Conservation (phyloP, 371 early-diverging fungal species). For the Apophysomyces elegans region DNA sequence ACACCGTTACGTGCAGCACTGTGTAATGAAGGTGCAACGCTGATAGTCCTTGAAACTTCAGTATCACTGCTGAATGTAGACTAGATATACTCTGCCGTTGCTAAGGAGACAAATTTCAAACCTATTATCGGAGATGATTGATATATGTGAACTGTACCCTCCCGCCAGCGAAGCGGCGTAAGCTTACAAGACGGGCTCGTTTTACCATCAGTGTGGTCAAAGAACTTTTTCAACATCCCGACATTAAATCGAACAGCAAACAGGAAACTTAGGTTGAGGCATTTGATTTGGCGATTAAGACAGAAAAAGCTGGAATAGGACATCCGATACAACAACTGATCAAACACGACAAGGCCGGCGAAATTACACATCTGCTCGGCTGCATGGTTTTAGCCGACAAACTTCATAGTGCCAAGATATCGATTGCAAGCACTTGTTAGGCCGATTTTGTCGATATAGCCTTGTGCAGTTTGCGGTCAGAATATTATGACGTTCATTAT, state of each 20-base stretch:
- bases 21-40: conserved; percentile 18
- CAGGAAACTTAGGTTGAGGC: not conserved
- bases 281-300: not conserved
- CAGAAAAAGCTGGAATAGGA: not conserved
- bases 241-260: not conserved
- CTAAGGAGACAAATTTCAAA: conserved; percentile 7
- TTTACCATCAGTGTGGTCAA: not conserved
- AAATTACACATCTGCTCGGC: conserved; percentile 12
- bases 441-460: not conserved
- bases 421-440: conserved; percentile 4
- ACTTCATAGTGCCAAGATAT: conserved; percentile 11
- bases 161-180: conserved; percentile 11
- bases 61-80: conserved; percentile 24
- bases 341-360: not conserved
- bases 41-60: conserved; percentile 29
- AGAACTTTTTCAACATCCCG: not conserved
- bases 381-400: conserved; percentile 22
- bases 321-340: not conserved
- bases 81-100: conserved; percentile 25
- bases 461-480: not conserved
- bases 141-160: conserved; percentile 16
- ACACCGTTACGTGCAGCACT: conserved; percentile 26
- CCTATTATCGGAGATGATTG: conserved; percentile 5
- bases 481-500: not conserved
- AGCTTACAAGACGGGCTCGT: conserved; percentile 10